Conservation (phyloP, 306 rosid genomes). For the Prinsepia uniflora region DNA sequence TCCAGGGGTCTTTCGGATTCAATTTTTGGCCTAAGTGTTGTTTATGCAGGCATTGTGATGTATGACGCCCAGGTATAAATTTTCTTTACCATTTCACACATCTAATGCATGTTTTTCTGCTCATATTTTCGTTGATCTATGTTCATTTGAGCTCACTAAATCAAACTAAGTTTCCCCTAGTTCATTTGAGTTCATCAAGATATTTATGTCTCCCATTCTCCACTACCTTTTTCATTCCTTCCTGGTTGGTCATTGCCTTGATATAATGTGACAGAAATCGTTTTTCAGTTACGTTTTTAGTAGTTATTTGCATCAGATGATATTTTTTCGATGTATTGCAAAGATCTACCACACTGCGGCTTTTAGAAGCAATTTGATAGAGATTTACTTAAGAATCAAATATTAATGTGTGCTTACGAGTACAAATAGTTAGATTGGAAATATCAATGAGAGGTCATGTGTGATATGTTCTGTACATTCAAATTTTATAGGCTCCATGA, state of each 20-base stretch:
- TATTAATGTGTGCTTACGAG: no score
- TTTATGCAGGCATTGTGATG: conserved; percentile 90
- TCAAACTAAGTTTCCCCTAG: no score
- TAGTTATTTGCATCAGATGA: background rate
- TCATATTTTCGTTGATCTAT: background rate
- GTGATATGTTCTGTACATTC: background rate
- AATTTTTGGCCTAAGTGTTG: conserved; percentile 67
- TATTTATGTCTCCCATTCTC: no score
- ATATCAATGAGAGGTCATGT: background rate
- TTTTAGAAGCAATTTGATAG: background rate
- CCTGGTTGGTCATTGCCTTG: no score
- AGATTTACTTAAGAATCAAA: background rate
- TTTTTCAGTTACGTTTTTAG: no score
- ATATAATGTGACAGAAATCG: no score
- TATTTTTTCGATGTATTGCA: background rate
- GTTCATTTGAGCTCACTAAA: background rate
- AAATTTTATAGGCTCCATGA: background rate
- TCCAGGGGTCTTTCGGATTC: conserved; percentile 89
- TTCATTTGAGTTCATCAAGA: no score
- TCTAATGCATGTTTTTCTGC: background rate
- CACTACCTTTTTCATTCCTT: no score
- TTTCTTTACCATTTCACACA: background rate
- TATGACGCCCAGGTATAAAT: conserved; percentile 90
- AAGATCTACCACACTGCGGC: background rate
- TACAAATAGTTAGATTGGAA: background rate